Evolutionary conservation across 1,284 basidiomycete genomes (phyloP).

Genomic region (Cryptococcus maquisensis): DNA sequence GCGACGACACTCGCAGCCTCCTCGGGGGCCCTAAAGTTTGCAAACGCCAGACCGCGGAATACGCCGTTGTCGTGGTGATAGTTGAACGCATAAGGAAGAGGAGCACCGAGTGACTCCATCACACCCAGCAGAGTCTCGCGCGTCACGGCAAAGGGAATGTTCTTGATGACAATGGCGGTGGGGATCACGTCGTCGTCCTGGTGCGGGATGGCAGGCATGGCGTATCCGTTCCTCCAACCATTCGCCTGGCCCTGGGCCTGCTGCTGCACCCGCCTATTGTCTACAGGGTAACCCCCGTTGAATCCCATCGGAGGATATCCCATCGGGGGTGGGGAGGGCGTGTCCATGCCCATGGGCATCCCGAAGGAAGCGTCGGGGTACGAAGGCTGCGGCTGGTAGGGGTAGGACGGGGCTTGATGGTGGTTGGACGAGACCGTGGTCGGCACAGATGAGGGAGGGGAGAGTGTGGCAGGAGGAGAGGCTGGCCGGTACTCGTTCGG

Average conservation of each 20-base stretch:
- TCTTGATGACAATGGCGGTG: slow-evolving; percentile 99
- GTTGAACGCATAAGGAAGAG: slow-evolving; percentile 99
- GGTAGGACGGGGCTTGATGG: slow-evolving; percentile 14
- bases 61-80: slow-evolving; percentile 94
- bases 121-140: slow-evolving; percentile 92
- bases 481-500: slow-evolving; percentile 32
- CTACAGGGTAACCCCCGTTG: background rate
- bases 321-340: slow-evolving; percentile 38
- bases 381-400: slow-evolving; percentile 3
- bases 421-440: slow-evolving; percentile 24
- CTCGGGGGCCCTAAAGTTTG: slow-evolving; percentile 86
- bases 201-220: slow-evolving; percentile 13
- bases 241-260: slow-evolving; percentile 1
- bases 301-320: slow-evolving; percentile 11
- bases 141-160: slow-evolving; percentile 98
- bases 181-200: slow-evolving; percentile 85
- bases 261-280: background rate
- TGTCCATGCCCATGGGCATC: slow-evolving; percentile 20
- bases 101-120: slow-evolving; percentile 91
- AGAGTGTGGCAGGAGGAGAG: slow-evolving; percentile 36
- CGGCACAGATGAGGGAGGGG: slow-evolving; percentile 39
- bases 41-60: slow-evolving; percentile 96
- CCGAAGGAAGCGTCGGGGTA: slow-evolving; percentile 14
- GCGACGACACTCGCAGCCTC: slow-evolving; percentile 96
- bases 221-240: slow-evolving; percentile 25